Conservation (phyloP, 805 yeast species). For the Candida germanica region DNA sequence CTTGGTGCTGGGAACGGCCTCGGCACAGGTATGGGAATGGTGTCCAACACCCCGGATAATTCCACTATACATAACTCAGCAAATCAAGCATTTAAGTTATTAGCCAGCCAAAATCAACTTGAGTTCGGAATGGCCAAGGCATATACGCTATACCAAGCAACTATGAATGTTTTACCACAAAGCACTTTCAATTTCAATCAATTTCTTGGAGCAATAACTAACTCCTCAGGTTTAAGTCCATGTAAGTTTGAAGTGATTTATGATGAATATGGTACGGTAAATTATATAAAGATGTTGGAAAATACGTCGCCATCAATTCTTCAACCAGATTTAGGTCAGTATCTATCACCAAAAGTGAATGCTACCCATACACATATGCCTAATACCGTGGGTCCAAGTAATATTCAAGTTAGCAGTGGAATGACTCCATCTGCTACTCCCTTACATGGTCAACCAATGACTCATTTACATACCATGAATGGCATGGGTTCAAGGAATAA, state of each 20-base stretch:
- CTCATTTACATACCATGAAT: no score
- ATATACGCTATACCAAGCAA: slow-evolving; percentile 28
- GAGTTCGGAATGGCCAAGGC: slow-evolving; percentile 37
- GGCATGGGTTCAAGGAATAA: no score
- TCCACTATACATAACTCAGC: slow-evolving; percentile 40
- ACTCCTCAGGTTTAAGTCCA: slow-evolving; percentile 15
- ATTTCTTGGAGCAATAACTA: slow-evolving; percentile 25
- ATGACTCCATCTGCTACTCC: no score
- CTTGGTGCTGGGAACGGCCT: background rate
- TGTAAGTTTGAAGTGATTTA: slow-evolving; percentile 41
- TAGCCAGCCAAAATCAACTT: slow-evolving; percentile 35
- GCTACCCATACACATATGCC: no score
- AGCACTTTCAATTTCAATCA: slow-evolving; percentile 28
- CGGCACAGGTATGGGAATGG: background rate
- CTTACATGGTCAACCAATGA: no score
- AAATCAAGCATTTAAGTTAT: slow-evolving; percentile 33
- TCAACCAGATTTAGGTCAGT: background rate
- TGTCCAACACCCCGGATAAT: background rate
- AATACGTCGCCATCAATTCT: slow-evolving; percentile 2
- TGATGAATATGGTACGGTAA: slow-evolving; percentile 46
- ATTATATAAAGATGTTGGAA: slow-evolving; percentile 33
- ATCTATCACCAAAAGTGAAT: background rate
- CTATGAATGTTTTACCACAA: slow-evolving; percentile 27
- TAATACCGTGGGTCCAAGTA: no score
- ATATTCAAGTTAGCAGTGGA: no score